Base-by-base conservation (phyloP, 345 rosid genomes). In the Corchorus capsularis region DNA sequence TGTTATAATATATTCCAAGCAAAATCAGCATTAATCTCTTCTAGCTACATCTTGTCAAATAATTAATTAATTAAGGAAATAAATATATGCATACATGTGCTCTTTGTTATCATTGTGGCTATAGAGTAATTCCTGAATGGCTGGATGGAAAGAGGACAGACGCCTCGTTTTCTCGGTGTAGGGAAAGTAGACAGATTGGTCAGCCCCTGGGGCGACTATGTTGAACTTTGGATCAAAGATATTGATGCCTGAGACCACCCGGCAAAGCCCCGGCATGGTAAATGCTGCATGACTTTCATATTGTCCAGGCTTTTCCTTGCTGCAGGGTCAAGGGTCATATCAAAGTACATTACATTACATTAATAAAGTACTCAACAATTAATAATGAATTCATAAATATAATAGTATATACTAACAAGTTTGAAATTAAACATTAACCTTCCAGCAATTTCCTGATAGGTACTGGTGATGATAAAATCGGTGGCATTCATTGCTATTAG, bases 361-460 rank as follows among this genome's bases (percentile, higher is more conserved):
- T 27, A 27, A 27, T 27, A 0, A 27, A 27, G 27, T n/a, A n/a
- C n/a, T 27, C 27, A 27, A 27, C 27, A 27, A 27, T 27, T 27
- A 27, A 27, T 27, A 27, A 27, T 27, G 27, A 0, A 0, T 27
- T 27, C 27, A 27, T 27, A 27, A 27, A 27, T 27, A 27, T 27
- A 27, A 27, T 0, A 27, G 1, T 27, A 27, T 27, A 27, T 27
- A 27, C 27, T 27, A 27, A 27, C 27, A 27, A 27, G 27, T 27
- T 27, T 27, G 0, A 27, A 27, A 27, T 27, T 27, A 6, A 61
- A n/a, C n/a, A n/a, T n/a, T 16, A 61, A 88, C 98, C 95, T 96
- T 84, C 99, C 99, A 6, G 97, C 97, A 43, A 96, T 96, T 85
- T 96, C 98, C 79, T 96, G 98, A 78, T 92, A 96, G 11, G 96